Percentiles rank a stretch among this genome's conserved stretches.
Evolutionary conservation across 2,329 filamentous ascomycete species (phyloP).

Genomic region (Endothia cerciana): DNA sequence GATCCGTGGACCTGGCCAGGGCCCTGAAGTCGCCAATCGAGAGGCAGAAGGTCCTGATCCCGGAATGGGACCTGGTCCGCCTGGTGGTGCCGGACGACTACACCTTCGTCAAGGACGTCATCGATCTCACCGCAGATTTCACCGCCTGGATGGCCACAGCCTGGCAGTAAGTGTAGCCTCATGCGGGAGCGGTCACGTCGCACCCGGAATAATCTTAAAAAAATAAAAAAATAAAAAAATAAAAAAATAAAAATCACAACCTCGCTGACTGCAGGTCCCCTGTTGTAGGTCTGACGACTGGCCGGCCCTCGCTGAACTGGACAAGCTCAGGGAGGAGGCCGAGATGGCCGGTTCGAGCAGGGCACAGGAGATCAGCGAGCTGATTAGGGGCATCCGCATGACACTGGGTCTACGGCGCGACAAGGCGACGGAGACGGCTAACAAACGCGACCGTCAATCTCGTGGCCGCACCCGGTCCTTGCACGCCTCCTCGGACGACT

Average conservation of each 20-base stretch:
- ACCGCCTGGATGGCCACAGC: neutral
- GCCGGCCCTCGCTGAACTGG: neutral
- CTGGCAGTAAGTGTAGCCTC: neutral
- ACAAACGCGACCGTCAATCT: too few species aligned
- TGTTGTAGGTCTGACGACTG: slow-evolving; percentile 9
- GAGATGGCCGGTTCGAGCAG: neutral
- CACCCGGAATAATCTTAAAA: too few species aligned
- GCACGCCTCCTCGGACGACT: neutral
- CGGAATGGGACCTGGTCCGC: neutral
- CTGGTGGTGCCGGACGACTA: neutral
- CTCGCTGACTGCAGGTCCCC: neutral
- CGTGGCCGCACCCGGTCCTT: neutral
- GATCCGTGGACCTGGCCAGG: neutral
- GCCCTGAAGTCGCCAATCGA: neutral
- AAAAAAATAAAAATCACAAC: neutral
- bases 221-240: too few species aligned
- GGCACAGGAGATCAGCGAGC: neutral
- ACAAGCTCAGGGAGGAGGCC: slow-evolving; percentile 1
- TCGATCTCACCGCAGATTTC: neutral
- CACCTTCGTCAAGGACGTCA: neutral
- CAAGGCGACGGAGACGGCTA: neutral
- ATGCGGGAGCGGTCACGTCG: too few species aligned
- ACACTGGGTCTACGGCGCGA: neutral
- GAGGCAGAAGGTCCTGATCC: neutral
- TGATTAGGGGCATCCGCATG: neutral